These are phyloP conservation scores for Leccinum holopus DNA, from an alignment of 1,284 basidiomycete species.

Conservation along the genomic window DNA sequence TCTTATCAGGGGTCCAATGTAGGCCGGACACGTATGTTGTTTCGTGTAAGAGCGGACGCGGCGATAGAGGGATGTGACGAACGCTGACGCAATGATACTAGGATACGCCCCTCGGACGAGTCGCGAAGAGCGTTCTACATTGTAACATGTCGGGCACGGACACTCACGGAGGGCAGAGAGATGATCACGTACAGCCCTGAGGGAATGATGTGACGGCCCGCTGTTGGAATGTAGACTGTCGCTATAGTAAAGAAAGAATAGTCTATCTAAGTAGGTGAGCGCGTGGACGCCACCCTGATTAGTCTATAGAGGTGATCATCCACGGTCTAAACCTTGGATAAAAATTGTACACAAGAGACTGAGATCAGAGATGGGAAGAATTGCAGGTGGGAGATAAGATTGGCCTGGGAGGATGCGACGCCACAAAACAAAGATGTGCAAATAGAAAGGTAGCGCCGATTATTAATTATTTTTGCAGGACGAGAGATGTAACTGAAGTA, in stretches of 20 bases:
- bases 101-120: slow-evolving; percentile 15
- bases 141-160: slow-evolving; percentile 4
- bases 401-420: slow-evolving; percentile 29
- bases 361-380: slow-evolving; percentile 16
- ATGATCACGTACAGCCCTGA: slow-evolving; percentile 28
- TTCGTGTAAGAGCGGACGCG: slow-evolving; percentile 12
- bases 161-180: slow-evolving; percentile 12
- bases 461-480: slow-evolving; percentile 4
- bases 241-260: slow-evolving; percentile 1
- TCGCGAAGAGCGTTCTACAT: slow-evolving; percentile 19
- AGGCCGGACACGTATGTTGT: slow-evolving; percentile 25
- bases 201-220: slow-evolving; percentile 15
- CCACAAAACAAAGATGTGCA: slow-evolving; percentile 26
- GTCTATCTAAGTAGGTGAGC: neutral
- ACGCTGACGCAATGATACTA: slow-evolving; percentile 4
- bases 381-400: slow-evolving; percentile 34
- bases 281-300: neutral
- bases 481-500: slow-evolving; percentile 27
- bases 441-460: slow-evolving; percentile 15
- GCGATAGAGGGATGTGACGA: slow-evolving; percentile 21
- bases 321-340: slow-evolving; percentile 12
- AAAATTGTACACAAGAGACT: slow-evolving; percentile 6
- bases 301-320: neutral
- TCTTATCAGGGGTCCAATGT: slow-evolving; percentile 31
- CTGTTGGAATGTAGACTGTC: slow-evolving; percentile 1